Evolutionary conservation across 2,329 filamentous ascomycete genomes (phyloP).

Genomic region (Helicocarpus griseus): DNA sequence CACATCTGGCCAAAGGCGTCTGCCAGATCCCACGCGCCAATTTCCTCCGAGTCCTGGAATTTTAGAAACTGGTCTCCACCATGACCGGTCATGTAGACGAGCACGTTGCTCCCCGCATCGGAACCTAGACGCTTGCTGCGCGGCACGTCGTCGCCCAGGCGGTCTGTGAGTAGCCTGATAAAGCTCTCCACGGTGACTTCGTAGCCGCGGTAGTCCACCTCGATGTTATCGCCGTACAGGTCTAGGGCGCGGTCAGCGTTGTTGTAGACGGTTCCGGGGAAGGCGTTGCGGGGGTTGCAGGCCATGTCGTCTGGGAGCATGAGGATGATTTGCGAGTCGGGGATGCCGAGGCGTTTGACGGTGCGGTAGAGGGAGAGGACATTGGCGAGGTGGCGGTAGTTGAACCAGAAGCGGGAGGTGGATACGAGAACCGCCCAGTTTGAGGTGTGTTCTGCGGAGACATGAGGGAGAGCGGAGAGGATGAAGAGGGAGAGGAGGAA

Average conservation of each 20-base stretch:
- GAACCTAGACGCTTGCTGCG: slow-evolving; percentile 88
- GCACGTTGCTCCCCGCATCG: slow-evolving; percentile 89
- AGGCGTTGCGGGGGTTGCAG: slow-evolving; percentile 96
- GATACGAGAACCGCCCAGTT: slow-evolving; percentile 99
- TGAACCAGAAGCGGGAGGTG: slow-evolving; percentile 99
- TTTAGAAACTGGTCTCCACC: slow-evolving; percentile 97
- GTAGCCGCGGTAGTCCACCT: slow-evolving; percentile 96
- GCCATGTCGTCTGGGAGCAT: slow-evolving; percentile 99
- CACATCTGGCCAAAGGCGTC: slow-evolving; percentile 99
- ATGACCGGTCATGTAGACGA: slow-evolving; percentile 99
- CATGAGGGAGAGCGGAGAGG: slow-evolving; percentile 6
- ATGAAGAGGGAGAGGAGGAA: slow-evolving; percentile 15
- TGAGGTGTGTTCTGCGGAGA: slow-evolving; percentile 60
- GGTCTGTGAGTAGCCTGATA: slow-evolving; percentile 86
- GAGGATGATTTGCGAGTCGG: slow-evolving; percentile 96
- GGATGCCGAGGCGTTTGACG: slow-evolving; percentile 93
- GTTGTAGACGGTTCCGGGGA: slow-evolving; percentile 95
- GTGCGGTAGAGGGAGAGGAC: slow-evolving; percentile 95
- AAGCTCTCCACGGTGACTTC: slow-evolving; percentile 99
- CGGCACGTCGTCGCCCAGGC: slow-evolving; percentile 88
- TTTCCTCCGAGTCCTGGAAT: slow-evolving; percentile 97
- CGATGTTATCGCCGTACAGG: slow-evolving; percentile 96
- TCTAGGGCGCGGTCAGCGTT: slow-evolving; percentile 94
- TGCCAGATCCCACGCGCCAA: slow-evolving; percentile 88
- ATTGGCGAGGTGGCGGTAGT: slow-evolving; percentile 96